phyloP scores from a whole-genome alignment of 2,329 filamentous ascomycete genomes.

The Aspergillus jensenii region DNA sequence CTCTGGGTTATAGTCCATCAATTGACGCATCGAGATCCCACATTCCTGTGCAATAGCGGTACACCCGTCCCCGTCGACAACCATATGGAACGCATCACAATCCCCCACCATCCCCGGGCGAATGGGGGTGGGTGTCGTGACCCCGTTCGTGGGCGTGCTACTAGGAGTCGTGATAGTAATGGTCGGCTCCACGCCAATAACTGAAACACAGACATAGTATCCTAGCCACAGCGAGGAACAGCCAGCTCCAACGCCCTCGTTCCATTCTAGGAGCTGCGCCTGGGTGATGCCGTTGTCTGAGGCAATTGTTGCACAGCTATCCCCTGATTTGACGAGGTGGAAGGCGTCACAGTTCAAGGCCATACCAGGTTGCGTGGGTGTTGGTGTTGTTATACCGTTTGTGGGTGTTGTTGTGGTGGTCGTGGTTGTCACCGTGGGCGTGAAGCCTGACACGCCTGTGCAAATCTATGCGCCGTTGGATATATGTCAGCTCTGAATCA shows the following conservation, averaged over 20 bases:
- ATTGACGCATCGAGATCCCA: not conserved
- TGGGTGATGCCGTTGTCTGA: not conserved
- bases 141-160: not conserved
- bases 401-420: not conserved
- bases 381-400: not conserved
- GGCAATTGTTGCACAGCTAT: not conserved
- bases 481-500: not conserved
- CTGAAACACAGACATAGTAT: not conserved
- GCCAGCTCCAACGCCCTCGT: not conserved
- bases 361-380: not conserved
- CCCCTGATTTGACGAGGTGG: not conserved
- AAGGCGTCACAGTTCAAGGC: not conserved
- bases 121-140: constrained; percentile 1
- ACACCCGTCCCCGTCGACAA: not conserved
- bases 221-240: not conserved
- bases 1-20: not conserved
- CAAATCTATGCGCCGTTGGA: not conserved
- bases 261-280: not conserved
- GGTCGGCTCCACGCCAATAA: not conserved
- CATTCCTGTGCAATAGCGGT: not conserved
- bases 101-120: not conserved
- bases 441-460: not conserved
- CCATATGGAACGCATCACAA: not conserved
- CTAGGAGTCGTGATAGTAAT: not conserved
- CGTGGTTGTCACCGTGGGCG: not conserved